phyloP scores from a whole-genome alignment of 805 yeast genomes.

The Candida orba region DNA sequence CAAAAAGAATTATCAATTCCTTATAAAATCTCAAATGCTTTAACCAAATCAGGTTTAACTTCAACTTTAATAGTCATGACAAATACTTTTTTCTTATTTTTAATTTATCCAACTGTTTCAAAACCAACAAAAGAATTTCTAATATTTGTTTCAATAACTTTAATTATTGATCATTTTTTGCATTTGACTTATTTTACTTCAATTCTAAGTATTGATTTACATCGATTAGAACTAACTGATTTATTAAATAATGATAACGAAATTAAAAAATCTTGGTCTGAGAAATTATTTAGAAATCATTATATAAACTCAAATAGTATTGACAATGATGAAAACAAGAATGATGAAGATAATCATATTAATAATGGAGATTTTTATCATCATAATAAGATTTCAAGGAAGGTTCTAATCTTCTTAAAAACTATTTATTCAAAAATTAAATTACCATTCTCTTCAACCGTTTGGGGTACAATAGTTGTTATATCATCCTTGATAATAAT shows the following conservation, averaged over 20 bases:
- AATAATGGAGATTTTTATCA: neutral
- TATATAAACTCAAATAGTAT: no score
- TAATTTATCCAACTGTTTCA: conserved; percentile 25
- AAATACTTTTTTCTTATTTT: conserved; percentile 22
- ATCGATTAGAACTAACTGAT: conserved; percentile 55
- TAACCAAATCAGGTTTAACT: conserved; percentile 29
- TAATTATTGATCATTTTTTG: conserved; percentile 52
- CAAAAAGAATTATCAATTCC: conserved; percentile 37
- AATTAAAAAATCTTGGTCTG: neutral
- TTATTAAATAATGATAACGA: conserved; percentile 24
- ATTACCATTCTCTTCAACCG: conserved; percentile 30
- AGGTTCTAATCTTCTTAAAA: neutral
- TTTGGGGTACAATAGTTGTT: conserved; percentile 25
- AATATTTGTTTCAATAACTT: conserved; percentile 37
- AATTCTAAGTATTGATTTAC: conserved; percentile 58
- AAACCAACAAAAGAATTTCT: conserved; percentile 34
- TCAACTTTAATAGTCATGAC: conserved; percentile 31
- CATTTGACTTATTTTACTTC: conserved; percentile 61
- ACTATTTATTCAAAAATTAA: conserved; percentile 22
- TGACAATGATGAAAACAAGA: neutral
- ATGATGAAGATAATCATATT: neutral
- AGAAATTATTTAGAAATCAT: neutral
- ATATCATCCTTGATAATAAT: conserved; percentile 24
- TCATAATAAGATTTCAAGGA: neutral
- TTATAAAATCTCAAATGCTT: conserved; percentile 30